Conservation (phyloP, 495 filamentous ascomycete genomes). For the Podospora didyma region DNA sequence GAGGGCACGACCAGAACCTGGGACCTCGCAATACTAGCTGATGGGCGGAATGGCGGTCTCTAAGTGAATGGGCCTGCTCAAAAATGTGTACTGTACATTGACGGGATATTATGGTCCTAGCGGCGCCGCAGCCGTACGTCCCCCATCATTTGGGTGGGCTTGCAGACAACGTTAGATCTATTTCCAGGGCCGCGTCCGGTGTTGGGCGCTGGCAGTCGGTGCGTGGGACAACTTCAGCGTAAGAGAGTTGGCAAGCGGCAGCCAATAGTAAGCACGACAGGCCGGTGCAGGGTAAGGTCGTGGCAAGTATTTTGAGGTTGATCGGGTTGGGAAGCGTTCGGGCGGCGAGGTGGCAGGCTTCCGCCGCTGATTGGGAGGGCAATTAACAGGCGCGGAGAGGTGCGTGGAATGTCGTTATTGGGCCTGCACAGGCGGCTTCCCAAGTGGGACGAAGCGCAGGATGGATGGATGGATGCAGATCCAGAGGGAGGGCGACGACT, state of each 20-base stretch:
- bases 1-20: not conserved
- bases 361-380: constrained; percentile 27
- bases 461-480: not conserved
- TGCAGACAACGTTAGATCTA: constrained; percentile 19
- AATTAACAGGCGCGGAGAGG: constrained; percentile 22
- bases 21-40: not conserved
- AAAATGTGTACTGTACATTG: not conserved
- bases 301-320: constrained; percentile 18
- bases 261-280: constrained; percentile 5
- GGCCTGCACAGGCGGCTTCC: constrained; percentile 12
- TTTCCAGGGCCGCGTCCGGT: constrained; percentile 16
- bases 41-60: not conserved
- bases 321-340: constrained; percentile 18
- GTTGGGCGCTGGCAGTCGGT: constrained; percentile 7
- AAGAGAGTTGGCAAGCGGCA: too few relatives aligned
- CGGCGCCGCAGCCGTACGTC: constrained; percentile 13
- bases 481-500: too few relatives aligned
- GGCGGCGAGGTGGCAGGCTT: constrained; percentile 14
- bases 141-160: constrained; percentile 17
- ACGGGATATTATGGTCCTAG: constrained; percentile 7
- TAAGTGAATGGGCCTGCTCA: constrained; percentile 5
- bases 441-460: constrained; percentile 7
- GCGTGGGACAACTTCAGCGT: too few relatives aligned
- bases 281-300: constrained; percentile 5
- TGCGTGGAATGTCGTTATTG: constrained; percentile 29